Evolutionary conservation across 768 basidiomycete species (phyloP), one percentile per base, ranked within the genome.

Genomic region (Favolaschia claudopus): DNA sequence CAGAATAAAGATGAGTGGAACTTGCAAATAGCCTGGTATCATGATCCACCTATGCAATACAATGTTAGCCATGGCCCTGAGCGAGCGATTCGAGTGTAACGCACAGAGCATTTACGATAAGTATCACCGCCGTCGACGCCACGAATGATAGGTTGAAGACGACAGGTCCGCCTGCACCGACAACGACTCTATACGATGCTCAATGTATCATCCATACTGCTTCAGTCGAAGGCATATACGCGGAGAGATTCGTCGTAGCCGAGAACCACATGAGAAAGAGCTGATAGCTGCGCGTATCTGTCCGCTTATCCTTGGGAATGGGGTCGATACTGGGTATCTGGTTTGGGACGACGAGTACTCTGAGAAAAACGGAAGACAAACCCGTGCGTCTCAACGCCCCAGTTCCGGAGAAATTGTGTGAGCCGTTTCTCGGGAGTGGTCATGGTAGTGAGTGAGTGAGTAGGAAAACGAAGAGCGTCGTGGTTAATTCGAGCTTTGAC

Each of bases 191-290:
- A 20, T 22, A n/a, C n/a, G n/a, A n/a, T 62, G 39, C 77, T 79
- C 17, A 15, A 19, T 19, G 19, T 7, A n/a, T 27, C 4, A 46
- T 19, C 17, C 9, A 46, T 5, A 46, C 25, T 27, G 17, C n/a
- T 19, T 19, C 14, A 5, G 19, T 20, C 7, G 40, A 28, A 10
- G 42, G 19, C n/a, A 69, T 79, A 25, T 27, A 88, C 73, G 79
- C 80, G 17, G 88, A 74, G 25, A 89, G 82, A 64, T 89, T 89
- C 70, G 88, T 81, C 67, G 88, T 89, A 51, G 84, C 80, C 8
- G 89, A 85, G 65, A 89, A 87, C 89, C 89, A 90, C 5, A 89
- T 77, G 65, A 87, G 87, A 75, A 89, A 89, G 64, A 89, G 72
- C 58, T 89, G 87, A 65, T 83, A 84, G 47, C 84, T 80, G 42